These are phyloP conservation scores for Pythium utonaiense DNA, from an alignment of 352 stramenopile genomes.

Conservation along the genomic window DNA sequence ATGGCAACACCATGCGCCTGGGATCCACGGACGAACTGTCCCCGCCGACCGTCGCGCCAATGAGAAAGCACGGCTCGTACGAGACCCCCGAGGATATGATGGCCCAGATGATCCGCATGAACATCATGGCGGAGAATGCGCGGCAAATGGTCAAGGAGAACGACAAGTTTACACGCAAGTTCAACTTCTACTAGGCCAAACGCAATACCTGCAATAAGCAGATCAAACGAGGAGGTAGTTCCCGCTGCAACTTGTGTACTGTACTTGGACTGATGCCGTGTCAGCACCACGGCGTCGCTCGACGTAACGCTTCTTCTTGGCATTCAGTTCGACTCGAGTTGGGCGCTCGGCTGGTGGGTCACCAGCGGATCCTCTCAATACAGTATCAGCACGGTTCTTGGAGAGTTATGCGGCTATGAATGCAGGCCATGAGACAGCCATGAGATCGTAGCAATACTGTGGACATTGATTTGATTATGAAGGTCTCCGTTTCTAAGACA, in stretches of 20 bases:
- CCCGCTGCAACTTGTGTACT: no score
- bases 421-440: no score
- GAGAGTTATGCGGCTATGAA: no score
- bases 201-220: neutral
- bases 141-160: slow-evolving; percentile 59
- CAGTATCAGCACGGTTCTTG: no score
- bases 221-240: no score
- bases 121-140: slow-evolving; percentile 67
- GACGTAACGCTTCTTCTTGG: no score
- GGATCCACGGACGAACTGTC: slow-evolving; percentile 15
- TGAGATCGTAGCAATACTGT: no score
- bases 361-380: no score
- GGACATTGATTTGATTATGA: neutral
- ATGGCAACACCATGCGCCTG: slow-evolving; percentile 2
- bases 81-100: slow-evolving; percentile 54
- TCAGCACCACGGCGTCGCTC: no score
- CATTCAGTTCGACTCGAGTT: no score
- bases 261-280: no score
- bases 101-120: slow-evolving; percentile 72
- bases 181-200: slow-evolving; percentile 21
- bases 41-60: neutral
- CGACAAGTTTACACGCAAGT: slow-evolving; percentile 47
- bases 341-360: no score
- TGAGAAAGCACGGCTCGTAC: slow-evolving; percentile 4
- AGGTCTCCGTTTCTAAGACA: neutral